A percentile compares a stretch with the other conserved stretches of the same genome.
phyloP scores from a whole-genome alignment of 208 protist genomes.

The Trypanosoma mega region DNA sequence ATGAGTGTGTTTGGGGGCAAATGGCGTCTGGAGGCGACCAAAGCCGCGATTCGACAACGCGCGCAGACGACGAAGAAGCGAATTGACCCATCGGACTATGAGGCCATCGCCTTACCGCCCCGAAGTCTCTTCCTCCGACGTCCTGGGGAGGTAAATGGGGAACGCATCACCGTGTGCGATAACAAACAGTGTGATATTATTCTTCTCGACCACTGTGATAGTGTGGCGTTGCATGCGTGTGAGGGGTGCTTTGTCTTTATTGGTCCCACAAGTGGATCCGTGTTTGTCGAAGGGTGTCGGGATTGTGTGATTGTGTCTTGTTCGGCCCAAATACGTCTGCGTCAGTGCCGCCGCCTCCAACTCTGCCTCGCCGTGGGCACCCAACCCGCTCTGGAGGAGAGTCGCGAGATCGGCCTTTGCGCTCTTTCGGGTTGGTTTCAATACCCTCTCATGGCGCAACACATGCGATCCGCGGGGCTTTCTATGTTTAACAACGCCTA shows the following conservation, averaged over 20 bases:
- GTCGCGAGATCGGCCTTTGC: slow-evolving; percentile 20
- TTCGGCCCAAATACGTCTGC: slow-evolving; percentile 25
- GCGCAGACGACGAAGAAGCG: too few relatives aligned
- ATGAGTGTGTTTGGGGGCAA: too few relatives aligned
- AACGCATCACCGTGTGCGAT: slow-evolving; percentile 15
- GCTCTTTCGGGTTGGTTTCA: slow-evolving; percentile 34
- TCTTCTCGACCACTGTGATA: slow-evolving; percentile 20
- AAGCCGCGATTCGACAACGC: too few relatives aligned
- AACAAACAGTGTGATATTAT: slow-evolving; percentile 16
- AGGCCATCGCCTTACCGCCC: too few relatives aligned
- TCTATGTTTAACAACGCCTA: slow-evolving; percentile 46
- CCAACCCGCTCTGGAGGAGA: slow-evolving; percentile 28
- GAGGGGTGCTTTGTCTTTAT: slow-evolving; percentile 35
- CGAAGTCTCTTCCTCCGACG: slow-evolving; percentile 9
- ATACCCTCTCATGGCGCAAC: slow-evolving; percentile 29
- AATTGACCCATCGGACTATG: too few relatives aligned
- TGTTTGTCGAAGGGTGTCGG: slow-evolving; percentile 27
- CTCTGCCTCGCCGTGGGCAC: slow-evolving; percentile 21
- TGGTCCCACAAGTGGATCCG: slow-evolving; percentile 30
- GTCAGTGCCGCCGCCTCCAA: slow-evolving; percentile 13
- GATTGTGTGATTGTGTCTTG: slow-evolving; percentile 35
- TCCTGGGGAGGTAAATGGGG: slow-evolving; percentile 12
- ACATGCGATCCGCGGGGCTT: slow-evolving; percentile 28
- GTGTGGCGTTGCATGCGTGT: slow-evolving; percentile 21
- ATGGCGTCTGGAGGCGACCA: too few relatives aligned